Evolutionary conservation across 768 basidiomycete species (phyloP).

Genomic region (Kondoa subrosea): DNA sequence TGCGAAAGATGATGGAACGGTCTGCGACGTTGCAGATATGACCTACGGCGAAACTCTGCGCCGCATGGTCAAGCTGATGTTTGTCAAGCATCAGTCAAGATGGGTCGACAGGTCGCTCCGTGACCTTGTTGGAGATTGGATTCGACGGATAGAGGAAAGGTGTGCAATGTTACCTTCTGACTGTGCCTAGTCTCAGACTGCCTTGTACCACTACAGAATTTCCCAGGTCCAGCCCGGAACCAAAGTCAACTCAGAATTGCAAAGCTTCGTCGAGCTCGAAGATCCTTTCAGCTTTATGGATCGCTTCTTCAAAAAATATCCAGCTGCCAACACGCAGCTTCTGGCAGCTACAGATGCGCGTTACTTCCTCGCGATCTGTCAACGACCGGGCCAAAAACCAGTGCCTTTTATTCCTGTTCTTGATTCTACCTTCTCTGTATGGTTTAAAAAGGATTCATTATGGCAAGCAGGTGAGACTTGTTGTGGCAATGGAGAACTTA

Average conservation of each 20-base stretch:
- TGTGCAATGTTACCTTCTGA: conserved; percentile 39
- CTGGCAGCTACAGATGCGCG: conserved; percentile 84
- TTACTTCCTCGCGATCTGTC: conserved; percentile 87
- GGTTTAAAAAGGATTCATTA: conserved; percentile 85
- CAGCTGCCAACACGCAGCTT: conserved; percentile 63
- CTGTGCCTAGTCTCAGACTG: not conserved
- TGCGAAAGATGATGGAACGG: conserved; percentile 78
- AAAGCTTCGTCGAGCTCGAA: conserved; percentile 67
- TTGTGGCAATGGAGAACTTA: too few species aligned
- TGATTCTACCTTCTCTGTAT: conserved; percentile 82
- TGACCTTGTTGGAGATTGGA: conserved; percentile 90
- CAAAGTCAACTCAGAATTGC: conserved; percentile 62
- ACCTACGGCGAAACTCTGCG: conserved; percentile 92
- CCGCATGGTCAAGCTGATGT: conserved; percentile 87
- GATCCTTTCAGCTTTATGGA: conserved; percentile 58
- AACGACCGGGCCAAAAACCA: conserved; percentile 92
- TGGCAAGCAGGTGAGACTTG: too few species aligned
- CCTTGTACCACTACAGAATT: not conserved
- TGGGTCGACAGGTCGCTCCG: conserved; percentile 86
- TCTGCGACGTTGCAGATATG: conserved; percentile 82
- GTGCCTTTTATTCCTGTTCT: conserved; percentile 95
- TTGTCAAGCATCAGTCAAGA: conserved; percentile 69
- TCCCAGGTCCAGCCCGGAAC: conserved; percentile 8
- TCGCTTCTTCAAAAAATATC: conserved; percentile 64
- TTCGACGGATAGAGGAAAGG: conserved; percentile 84